Evolutionary conservation across 2,329 filamentous ascomycete genomes (phyloP).

Genomic region (Raffaelea albimanens): DNA sequence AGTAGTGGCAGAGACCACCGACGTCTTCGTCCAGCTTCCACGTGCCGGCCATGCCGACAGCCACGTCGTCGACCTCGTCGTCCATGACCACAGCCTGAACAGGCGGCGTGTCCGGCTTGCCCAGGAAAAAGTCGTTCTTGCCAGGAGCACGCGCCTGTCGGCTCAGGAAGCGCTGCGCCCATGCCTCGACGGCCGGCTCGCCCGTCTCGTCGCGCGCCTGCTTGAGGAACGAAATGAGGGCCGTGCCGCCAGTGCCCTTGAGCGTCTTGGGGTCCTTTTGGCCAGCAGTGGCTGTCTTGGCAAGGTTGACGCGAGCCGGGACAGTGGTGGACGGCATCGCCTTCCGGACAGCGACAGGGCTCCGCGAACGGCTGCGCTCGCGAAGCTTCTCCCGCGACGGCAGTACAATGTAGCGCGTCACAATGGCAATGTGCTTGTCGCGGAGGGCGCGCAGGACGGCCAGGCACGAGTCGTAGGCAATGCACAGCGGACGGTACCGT

Average conservation of each 20-base stretch:
- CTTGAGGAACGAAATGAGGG: conserved; percentile 90
- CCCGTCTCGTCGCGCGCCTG: conserved; percentile 94
- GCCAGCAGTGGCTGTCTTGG: conserved; percentile 2
- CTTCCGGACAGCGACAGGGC: conserved; percentile 34
- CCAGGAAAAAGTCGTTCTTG: conserved; percentile 47
- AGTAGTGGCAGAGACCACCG: conserved; percentile 53
- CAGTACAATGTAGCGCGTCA: conserved; percentile 89
- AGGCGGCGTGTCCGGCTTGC: conserved; percentile 33
- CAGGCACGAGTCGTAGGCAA: conserved; percentile 87
- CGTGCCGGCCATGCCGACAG: conserved; percentile 61
- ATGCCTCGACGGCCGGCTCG: conserved; percentile 70
- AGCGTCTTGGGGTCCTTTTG: conserved; percentile 37
- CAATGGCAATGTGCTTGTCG: conserved; percentile 93
- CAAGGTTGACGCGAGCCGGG: conserved; percentile 7
- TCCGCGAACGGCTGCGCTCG: conserved; percentile 51
- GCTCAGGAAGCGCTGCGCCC: conserved; percentile 50
- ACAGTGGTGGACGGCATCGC: conserved; percentile 4
- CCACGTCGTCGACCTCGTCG: conserved; percentile 17
- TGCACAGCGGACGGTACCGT: conserved; percentile 53
- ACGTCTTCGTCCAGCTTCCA: conserved; percentile 84
- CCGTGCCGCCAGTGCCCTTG: conserved; percentile 86
- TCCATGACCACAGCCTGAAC: conserved; percentile 19
- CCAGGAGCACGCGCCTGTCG: conserved; percentile 39
- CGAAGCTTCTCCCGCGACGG: conserved; percentile 65
- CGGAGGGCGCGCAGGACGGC: conserved; percentile 60